Percentiles rank a stretch among this genome's conserved stretches.
phyloP scores from a whole-genome alignment of 768 basidiomycete genomes.

The Holtermanniella nyarrowii region DNA sequence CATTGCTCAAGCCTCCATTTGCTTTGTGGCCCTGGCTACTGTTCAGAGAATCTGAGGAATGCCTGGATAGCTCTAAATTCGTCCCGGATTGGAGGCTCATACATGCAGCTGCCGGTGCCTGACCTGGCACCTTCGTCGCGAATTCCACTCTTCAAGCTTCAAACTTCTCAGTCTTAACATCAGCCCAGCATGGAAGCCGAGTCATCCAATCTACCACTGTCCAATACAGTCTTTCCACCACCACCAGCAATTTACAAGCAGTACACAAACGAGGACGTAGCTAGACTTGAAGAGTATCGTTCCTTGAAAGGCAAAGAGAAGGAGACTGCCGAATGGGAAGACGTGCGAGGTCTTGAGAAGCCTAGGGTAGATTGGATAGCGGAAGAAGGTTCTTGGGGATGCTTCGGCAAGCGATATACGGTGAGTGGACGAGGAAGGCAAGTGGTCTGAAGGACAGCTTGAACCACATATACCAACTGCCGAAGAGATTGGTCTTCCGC shows the following conservation, averaged over 20 bases:
- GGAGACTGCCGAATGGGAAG: slow-evolving; percentile 7
- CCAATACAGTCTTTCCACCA: slow-evolving; percentile 34
- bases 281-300: slow-evolving; percentile 1
- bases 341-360: slow-evolving; percentile 6
- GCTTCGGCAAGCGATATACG: slow-evolving; percentile 23
- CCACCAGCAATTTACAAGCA: slow-evolving; percentile 24
- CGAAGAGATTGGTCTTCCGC: slow-evolving; percentile 17
- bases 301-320: neutral
- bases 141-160: too few relatives aligned
- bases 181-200: neutral
- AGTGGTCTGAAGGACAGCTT: too few relatives aligned
- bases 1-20: too few relatives aligned
- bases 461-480: slow-evolving; percentile 21
- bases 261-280: slow-evolving; percentile 16
- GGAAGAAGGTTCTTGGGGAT: slow-evolving; percentile 30
- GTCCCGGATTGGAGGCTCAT: too few relatives aligned
- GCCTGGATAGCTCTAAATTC: too few relatives aligned
- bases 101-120: too few relatives aligned
- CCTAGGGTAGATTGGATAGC: slow-evolving; percentile 26
- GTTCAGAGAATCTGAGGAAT: too few relatives aligned
- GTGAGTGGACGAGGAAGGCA: too few relatives aligned
- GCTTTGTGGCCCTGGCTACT: too few relatives aligned
- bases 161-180: too few relatives aligned
- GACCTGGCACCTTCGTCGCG: too few relatives aligned
- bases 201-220: slow-evolving; percentile 9